Conservation (phyloP, 2,329 filamentous ascomycete species). For the Pseudopithomyces chartarum region DNA sequence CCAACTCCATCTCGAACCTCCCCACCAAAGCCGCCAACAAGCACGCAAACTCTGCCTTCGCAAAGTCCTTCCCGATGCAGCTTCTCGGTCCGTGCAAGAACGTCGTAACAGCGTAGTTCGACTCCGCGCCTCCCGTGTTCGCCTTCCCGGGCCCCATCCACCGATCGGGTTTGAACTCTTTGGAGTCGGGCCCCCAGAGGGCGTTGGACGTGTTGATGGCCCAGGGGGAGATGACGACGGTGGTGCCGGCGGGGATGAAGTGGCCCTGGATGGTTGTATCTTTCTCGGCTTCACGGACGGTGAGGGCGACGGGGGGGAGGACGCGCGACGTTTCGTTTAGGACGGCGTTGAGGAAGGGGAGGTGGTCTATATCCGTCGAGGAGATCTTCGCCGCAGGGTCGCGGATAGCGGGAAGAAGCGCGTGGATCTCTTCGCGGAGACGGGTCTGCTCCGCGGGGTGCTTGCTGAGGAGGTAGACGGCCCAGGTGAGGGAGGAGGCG, state of each 20-base stretch:
- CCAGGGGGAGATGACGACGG: slow-evolving; percentile 66
- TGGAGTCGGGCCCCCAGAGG: slow-evolving; percentile 79
- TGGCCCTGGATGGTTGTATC: slow-evolving; percentile 70
- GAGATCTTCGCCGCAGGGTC: slow-evolving; percentile 51
- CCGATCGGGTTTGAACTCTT: slow-evolving; percentile 75
- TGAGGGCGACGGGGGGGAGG: slow-evolving; percentile 72
- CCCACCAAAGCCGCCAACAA: slow-evolving; percentile 79
- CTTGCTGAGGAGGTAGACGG: slow-evolving; percentile 57
- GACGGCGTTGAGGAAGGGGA: slow-evolving; percentile 78
- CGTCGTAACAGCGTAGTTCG: slow-evolving; percentile 78
- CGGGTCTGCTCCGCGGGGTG: slow-evolving; percentile 55
- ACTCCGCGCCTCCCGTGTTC: slow-evolving; percentile 72
- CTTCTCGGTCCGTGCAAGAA: slow-evolving; percentile 86
- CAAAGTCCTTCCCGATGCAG: slow-evolving; percentile 84
- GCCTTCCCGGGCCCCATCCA: slow-evolving; percentile 50
- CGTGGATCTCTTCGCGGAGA: slow-evolving; percentile 57
- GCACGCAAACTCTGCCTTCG: slow-evolving; percentile 83
- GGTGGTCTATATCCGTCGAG: slow-evolving; percentile 67
- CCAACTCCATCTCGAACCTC: slow-evolving; percentile 70
- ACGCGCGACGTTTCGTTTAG: slow-evolving; percentile 78
- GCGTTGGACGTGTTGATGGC: slow-evolving; percentile 71
- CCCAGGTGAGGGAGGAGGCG: slow-evolving; percentile 59
- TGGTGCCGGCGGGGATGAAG: slow-evolving; percentile 71
- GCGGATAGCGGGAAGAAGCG: slow-evolving; percentile 50
- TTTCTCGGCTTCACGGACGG: slow-evolving; percentile 66